Conservation (phyloP, 2,329 filamentous ascomycete genomes). For the Beauveria caledonica region DNA sequence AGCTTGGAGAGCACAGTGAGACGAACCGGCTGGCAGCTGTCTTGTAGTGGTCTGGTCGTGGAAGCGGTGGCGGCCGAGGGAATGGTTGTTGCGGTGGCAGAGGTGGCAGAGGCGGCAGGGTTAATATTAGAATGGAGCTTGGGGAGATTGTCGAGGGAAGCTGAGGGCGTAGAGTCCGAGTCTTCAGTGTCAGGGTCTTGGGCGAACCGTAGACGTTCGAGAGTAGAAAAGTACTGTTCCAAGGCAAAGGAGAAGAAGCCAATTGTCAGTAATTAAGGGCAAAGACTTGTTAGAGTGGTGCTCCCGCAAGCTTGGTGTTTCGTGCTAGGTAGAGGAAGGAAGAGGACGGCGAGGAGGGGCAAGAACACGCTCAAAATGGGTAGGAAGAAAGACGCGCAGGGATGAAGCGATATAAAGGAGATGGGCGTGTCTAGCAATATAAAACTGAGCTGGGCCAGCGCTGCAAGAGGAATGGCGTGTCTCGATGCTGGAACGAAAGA, state of each 20-base stretch:
- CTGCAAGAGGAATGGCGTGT: slow-evolving; percentile 28
- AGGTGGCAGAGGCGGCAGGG: slow-evolving; percentile 18
- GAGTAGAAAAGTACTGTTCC: slow-evolving; percentile 61
- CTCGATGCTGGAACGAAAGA: slow-evolving; percentile 31
- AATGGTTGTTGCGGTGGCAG: slow-evolving; percentile 9
- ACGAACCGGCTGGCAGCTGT: slow-evolving; percentile 7
- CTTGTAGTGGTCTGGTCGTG: slow-evolving; percentile 2
- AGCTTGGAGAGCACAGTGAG: slow-evolving; percentile 7
- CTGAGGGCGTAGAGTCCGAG: slow-evolving; percentile 22
- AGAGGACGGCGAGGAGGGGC: neutral
- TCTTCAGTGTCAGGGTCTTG: slow-evolving; percentile 31
- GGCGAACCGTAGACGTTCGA: slow-evolving; percentile 61
- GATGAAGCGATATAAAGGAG: neutral
- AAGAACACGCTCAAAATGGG: neutral
- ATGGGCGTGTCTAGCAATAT: slow-evolving; percentile 2
- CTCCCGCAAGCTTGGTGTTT: neutral
- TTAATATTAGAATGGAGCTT: slow-evolving; percentile 13
- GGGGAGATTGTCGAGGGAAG: slow-evolving; percentile 18
- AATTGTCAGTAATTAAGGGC: neutral
- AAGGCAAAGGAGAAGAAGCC: neutral
- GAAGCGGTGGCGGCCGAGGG: neutral
- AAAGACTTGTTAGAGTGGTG: neutral
- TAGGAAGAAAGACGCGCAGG: neutral
- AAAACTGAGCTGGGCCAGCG: neutral
- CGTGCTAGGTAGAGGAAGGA: neutral